Conservation (phyloP, 2,329 filamentous ascomycete species). For the Alternaria angustiovoidea region DNA sequence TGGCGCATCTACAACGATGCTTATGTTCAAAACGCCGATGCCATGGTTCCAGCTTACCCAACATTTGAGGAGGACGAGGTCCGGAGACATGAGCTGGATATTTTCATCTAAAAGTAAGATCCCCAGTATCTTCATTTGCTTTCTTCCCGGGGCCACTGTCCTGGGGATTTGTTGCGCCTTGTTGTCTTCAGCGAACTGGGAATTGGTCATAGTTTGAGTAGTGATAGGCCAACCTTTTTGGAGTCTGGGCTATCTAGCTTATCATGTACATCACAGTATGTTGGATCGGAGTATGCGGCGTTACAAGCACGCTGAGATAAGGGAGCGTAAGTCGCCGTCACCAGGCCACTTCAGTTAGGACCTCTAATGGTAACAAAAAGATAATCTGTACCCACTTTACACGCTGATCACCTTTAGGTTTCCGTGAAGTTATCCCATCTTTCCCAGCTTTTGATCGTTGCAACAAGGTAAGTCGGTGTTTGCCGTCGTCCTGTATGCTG, state of each 20-base stretch:
- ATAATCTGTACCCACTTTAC: conserved; percentile 30
- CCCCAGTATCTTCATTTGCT: conserved; percentile 5
- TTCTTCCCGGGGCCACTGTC: conserved; percentile 2
- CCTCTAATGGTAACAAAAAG: conserved; percentile 32
- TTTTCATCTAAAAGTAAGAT: conserved; percentile 70
- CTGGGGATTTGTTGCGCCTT: conserved; percentile 7
- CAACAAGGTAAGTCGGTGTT: conserved; percentile 21
- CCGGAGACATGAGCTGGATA: conserved; percentile 80
- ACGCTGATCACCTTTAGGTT: conserved; percentile 32
- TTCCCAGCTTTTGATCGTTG: conserved; percentile 1
- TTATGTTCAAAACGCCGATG: conserved; percentile 91
- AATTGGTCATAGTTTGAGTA: conserved; percentile 9
- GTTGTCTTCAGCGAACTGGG: conserved; percentile 6
- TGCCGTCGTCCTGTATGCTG: conserved; percentile 14
- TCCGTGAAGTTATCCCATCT: conserved; percentile 20
- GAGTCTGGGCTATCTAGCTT: conserved; percentile 13
- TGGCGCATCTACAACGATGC: conserved; percentile 98
- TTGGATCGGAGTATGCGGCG: conserved; percentile 18
- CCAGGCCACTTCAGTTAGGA: conserved; percentile 14
- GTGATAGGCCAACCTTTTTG: conserved; percentile 4
- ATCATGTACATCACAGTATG: conserved; percentile 23
- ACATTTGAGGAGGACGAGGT: conserved; percentile 81
- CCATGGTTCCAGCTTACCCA: conserved; percentile 96
- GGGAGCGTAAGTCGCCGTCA: conserved; percentile 6
- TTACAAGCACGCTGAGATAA: conserved; percentile 11